These are phyloP conservation scores for Rhodotorula sphaerocarpa DNA, from an alignment of 768 basidiomycete species.

Conservation along the genomic window DNA sequence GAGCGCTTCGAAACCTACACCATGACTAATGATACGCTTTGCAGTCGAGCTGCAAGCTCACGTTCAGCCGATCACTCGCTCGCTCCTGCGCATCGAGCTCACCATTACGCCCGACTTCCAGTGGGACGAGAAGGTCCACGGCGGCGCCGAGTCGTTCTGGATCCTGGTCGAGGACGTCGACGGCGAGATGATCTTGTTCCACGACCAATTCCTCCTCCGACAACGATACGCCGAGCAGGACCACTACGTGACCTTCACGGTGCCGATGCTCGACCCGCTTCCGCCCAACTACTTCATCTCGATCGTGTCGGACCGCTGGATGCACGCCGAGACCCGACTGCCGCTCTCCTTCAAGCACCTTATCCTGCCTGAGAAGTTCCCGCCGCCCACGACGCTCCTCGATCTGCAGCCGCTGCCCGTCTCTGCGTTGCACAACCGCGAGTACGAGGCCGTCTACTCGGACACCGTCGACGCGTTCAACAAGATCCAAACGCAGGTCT, in stretches of 20 bases:
- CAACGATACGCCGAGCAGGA: conserved; percentile 85
- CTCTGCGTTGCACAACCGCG: conserved; percentile 83
- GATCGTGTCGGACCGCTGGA: conserved; percentile 86
- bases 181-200: conserved; percentile 91
- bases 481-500: conserved; percentile 98
- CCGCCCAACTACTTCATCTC: conserved; percentile 98
- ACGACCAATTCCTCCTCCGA: conserved; percentile 82
- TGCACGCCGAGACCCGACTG: conserved; percentile 86
- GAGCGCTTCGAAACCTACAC: too few relatives aligned
- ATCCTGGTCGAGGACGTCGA: conserved; percentile 96
- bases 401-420: conserved; percentile 85
- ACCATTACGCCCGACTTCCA: conserved; percentile 96
- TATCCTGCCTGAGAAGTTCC: conserved; percentile 94
- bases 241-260: conserved; percentile 86
- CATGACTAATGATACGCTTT: not conserved
- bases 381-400: conserved; percentile 79
- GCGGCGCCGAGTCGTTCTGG: conserved; percentile 77
- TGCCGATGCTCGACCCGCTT: conserved; percentile 93
- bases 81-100: conserved; percentile 81
- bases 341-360: conserved; percentile 97
- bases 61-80: conserved; percentile 91
- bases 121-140: conserved; percentile 94
- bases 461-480: conserved; percentile 78
- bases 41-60: conserved; percentile 63
- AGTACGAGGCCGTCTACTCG: conserved; percentile 79